Conservation (phyloP, 805 yeast genomes). For the Yamadazyma philogaea region DNA sequence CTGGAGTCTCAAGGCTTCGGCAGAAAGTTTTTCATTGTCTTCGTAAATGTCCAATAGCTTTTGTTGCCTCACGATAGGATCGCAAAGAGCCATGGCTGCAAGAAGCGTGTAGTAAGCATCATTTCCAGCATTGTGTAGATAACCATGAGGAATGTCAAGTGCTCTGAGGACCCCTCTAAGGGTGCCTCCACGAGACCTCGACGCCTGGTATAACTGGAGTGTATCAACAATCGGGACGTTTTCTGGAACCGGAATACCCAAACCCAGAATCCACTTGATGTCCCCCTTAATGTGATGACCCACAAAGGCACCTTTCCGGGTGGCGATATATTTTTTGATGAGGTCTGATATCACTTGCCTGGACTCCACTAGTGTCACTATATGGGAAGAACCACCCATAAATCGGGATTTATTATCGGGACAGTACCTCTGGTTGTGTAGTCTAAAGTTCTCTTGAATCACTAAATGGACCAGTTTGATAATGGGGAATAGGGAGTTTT, state of each 20-base stretch:
- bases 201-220: conserved; percentile 36
- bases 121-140: conserved; percentile 68
- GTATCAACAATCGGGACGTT: conserved; percentile 44
- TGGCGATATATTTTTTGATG: conserved; percentile 40
- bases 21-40: conserved; percentile 9
- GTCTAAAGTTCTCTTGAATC: conserved; percentile 40
- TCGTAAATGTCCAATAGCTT: conserved; percentile 17
- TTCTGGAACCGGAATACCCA: conserved; percentile 48
- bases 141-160: conserved; percentile 53
- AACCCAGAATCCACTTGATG: conserved; percentile 43
- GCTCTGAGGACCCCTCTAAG: conserved; percentile 46
- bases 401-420: conserved; percentile 52
- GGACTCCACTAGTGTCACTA: conserved; percentile 37
- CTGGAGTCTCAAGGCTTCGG: not conserved
- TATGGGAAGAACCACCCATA: conserved; percentile 48
- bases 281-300: conserved; percentile 63
- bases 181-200: conserved; percentile 42
- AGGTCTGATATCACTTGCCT: conserved; percentile 39
- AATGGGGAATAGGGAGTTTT: conserved; percentile 34
- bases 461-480: conserved; percentile 43
- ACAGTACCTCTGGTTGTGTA: conserved; percentile 49
- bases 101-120: conserved; percentile 63
- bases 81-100: conserved; percentile 49
- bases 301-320: conserved; percentile 39
- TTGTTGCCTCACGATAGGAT: conserved; percentile 36